phyloP scores from a whole-genome alignment of 345 rosid genomes.

The Acer saccharum region DNA sequence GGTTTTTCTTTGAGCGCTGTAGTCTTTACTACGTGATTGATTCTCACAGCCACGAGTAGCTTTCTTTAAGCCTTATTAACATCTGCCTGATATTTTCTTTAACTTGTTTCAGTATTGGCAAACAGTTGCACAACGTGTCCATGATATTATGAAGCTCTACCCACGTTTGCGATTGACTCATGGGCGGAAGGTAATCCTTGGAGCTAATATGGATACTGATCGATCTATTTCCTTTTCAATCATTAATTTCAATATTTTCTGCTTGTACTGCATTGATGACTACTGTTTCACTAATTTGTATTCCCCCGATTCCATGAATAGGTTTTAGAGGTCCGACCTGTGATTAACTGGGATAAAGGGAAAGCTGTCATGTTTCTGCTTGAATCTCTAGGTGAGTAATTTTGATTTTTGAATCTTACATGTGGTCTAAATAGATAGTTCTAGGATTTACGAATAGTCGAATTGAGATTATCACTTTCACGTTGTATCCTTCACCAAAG shows the following conservation, averaged over 20 bases:
- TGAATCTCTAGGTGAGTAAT: conserved; percentile 78
- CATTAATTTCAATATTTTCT: background rate
- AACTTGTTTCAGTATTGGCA: conserved; percentile 55
- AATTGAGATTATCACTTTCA: background rate
- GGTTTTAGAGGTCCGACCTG: conserved; percentile 96
- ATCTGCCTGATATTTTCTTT: background rate
- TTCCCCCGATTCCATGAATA: conserved; percentile 26
- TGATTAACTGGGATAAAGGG: conserved; percentile 95
- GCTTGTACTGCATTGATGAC: background rate
- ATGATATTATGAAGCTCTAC: conserved; percentile 50
- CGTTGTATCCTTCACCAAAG: background rate
- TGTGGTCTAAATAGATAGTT: background rate
- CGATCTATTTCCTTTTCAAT: background rate
- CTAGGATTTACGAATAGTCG: background rate
- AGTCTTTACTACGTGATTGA: background rate
- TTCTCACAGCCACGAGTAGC: background rate
- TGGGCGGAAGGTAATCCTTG: conserved; percentile 69
- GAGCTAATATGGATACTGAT: background rate
- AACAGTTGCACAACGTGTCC: conserved; percentile 55
- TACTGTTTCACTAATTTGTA: background rate
- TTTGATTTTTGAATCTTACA: background rate
- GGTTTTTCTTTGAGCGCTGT: background rate
- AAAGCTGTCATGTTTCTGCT: conserved; percentile 88
- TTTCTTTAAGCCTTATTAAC: conserved; percentile 7
- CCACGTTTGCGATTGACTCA: conserved; percentile 64